phyloP scores from a whole-genome alignment of 495 filamentous ascomycete genomes.

The Hypomontagnella submonticulosa region DNA sequence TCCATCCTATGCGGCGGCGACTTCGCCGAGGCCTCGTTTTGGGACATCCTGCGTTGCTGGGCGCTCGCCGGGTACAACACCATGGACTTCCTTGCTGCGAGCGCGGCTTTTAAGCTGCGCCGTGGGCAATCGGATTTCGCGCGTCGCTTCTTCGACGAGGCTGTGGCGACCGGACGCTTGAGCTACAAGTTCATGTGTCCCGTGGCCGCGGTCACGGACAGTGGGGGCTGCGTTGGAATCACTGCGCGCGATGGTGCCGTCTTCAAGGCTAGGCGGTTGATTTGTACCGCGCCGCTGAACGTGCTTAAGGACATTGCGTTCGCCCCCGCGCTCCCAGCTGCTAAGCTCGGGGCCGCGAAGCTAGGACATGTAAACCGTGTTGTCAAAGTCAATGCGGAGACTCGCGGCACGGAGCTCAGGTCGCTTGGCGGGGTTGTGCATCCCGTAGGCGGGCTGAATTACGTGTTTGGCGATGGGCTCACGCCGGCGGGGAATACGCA shows the following conservation, averaged over 20 bases:
- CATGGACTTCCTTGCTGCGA: neutral
- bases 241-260: too few species aligned
- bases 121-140: conserved; percentile 8
- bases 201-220: too few species aligned
- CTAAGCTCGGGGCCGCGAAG: too few species aligned
- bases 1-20: too few species aligned
- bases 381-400: too few species aligned
- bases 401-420: too few species aligned
- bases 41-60: conserved; percentile 3
- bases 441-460: conserved; percentile 5
- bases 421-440: neutral
- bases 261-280: too few species aligned
- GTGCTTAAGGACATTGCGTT: too few species aligned
- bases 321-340: too few species aligned
- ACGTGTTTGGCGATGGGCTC: neutral
- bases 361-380: too few species aligned
- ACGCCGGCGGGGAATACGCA: neutral
- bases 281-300: too few species aligned
- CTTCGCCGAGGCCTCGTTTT: neutral
- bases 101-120: conserved; percentile 1
- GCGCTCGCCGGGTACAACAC: neutral
- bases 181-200: conserved; percentile 7
- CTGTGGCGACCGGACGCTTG: neutral
- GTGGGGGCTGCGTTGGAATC: too few species aligned
- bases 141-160: conserved; percentile 4